These are phyloP conservation scores for Thymus mandschuricus DNA, from an alignment of 257 asterid species.

Conservation along the genomic window DNA sequence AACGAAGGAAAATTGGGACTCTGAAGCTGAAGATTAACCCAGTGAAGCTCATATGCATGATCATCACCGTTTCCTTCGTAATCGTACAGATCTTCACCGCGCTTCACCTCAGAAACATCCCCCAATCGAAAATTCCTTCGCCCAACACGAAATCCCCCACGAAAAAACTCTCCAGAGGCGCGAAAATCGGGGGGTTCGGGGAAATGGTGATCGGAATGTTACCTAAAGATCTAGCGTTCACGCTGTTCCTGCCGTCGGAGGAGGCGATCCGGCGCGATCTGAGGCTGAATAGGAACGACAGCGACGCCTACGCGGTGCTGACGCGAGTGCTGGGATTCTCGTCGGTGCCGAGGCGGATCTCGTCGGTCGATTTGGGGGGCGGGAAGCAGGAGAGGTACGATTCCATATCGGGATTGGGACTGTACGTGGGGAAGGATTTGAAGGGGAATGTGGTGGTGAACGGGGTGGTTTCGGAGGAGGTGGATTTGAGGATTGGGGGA, in stretches of 20 bases:
- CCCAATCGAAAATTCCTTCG: constrained; percentile 24
- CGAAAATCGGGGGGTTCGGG: constrained; percentile 58
- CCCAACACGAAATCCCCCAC: constrained; percentile 18
- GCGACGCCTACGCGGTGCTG: constrained; percentile 60
- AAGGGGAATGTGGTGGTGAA: constrained; percentile 57
- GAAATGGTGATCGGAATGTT: constrained; percentile 58
- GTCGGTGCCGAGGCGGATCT: constrained; percentile 65
- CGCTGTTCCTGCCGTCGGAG: constrained; percentile 74
- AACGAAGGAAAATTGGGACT: constrained; percentile 26
- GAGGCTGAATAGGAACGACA: constrained; percentile 49
- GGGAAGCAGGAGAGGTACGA: constrained; percentile 53
- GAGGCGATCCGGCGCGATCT: constrained; percentile 61
- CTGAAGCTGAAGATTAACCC: constrained; percentile 36
- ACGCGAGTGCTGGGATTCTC: constrained; percentile 74
- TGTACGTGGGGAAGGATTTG: constrained; percentile 52
- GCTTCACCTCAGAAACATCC: constrained; percentile 42
- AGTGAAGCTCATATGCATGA: constrained; percentile 44
- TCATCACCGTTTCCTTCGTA: constrained; percentile 45
- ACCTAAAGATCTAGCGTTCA: constrained; percentile 75
- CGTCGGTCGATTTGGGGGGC: constrained; percentile 40
- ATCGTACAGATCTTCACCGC: constrained; percentile 50
- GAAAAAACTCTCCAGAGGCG: not conserved
- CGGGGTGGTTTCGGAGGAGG: constrained; percentile 49
- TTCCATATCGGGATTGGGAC: constrained; percentile 62
- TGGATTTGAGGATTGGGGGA: constrained; percentile 47